Conservation (phyloP, 345 rosid species). For the Boechera stricta region DNA sequence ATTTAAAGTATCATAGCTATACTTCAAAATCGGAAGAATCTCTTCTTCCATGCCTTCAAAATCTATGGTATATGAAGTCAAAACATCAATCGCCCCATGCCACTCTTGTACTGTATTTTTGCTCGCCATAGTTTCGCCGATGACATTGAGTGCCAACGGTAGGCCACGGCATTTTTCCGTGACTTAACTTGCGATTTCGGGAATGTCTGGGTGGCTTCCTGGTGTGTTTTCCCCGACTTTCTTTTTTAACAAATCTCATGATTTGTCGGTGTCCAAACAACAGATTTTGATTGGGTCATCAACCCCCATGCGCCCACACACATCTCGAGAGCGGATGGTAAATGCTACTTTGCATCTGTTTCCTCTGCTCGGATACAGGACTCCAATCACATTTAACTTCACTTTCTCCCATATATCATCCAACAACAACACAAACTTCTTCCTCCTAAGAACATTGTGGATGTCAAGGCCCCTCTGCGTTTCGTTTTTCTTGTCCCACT, state of each 20-base stretch:
- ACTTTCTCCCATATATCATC: not conserved
- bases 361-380: not conserved
- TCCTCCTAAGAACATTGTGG: not conserved
- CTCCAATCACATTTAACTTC: not conserved
- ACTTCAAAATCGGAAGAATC: not conserved
- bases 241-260: too few relatives aligned
- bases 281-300: too few relatives aligned
- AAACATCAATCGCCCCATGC: not conserved
- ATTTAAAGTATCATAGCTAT: not conserved
- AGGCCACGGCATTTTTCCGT: not conserved
- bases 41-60: not conserved
- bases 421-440: not conserved
- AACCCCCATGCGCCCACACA: too few relatives aligned
- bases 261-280: too few relatives aligned
- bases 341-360: not conserved
- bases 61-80: not conserved
- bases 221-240: too few relatives aligned
- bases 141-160: not conserved
- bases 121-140: constrained; percentile 1
- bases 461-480: not conserved
- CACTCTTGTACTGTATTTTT: not conserved
- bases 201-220: too few relatives aligned
- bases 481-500: not conserved
- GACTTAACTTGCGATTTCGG: not conserved
- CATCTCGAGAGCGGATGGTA: too few relatives aligned